These are phyloP conservation scores for Mycena pura DNA, from an alignment of 768 basidiomycete genomes.

Conservation along the genomic window DNA sequence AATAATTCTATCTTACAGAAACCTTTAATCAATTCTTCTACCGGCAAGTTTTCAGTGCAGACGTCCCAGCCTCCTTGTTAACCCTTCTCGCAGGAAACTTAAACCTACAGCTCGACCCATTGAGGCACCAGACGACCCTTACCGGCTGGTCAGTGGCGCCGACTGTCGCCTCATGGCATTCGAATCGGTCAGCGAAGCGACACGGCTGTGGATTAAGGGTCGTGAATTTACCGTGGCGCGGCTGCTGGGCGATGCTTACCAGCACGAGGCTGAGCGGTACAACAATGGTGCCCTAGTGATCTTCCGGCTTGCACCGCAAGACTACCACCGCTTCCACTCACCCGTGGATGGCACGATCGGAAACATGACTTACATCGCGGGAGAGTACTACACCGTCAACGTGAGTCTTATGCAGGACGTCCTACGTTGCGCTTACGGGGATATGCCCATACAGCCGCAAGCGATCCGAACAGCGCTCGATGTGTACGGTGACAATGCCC, in stretches of 20 bases:
- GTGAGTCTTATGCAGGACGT: slow-evolving; percentile 50
- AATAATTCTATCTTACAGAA: slow-evolving; percentile 49
- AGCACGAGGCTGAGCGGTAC: slow-evolving; percentile 71
- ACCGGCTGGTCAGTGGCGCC: slow-evolving; percentile 84
- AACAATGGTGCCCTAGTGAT: slow-evolving; percentile 85
- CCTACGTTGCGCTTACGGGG: slow-evolving; percentile 3
- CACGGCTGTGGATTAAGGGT: slow-evolving; percentile 95
- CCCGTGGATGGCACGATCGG: slow-evolving; percentile 89
- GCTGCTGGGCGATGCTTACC: slow-evolving; percentile 82
- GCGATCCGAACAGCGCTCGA: slow-evolving; percentile 90
- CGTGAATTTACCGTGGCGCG: slow-evolving; percentile 86
- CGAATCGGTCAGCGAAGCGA: slow-evolving; percentile 84
- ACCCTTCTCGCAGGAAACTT: slow-evolving; percentile 68
- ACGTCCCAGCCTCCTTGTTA: not conserved
- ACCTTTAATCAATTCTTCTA: slow-evolving; percentile 96
- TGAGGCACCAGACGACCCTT: slow-evolving; percentile 74
- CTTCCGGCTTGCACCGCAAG: slow-evolving; percentile 92
- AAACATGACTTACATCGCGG: slow-evolving; percentile 79
- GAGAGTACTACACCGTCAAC: slow-evolving; percentile 97
- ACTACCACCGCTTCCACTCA: slow-evolving; percentile 93
- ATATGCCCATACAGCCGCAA: slow-evolving; percentile 66
- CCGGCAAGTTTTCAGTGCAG: slow-evolving; percentile 54
- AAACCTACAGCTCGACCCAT: slow-evolving; percentile 82
- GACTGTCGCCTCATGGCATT: slow-evolving; percentile 98
- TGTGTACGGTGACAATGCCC: slow-evolving; percentile 93